Base-by-base conservation (phyloP, 345 rosid genomes). In the Sisymbrium altissimum region DNA sequence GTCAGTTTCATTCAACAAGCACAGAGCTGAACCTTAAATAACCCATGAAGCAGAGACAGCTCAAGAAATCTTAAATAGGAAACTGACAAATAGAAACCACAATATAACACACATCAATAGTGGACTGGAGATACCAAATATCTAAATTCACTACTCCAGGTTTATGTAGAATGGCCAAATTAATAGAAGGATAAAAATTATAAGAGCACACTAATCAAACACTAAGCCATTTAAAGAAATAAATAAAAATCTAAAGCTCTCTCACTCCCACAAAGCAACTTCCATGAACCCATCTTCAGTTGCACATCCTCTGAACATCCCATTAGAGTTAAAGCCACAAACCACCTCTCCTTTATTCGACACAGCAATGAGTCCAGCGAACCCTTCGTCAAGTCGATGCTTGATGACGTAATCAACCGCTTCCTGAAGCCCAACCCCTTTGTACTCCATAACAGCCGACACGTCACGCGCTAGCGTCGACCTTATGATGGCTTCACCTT, bases 361-460 rank as follows among this genome's bases (percentile, higher is more conserved):
- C 68, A 94, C 98, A 0, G 98, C 97, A 3, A 94, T 89, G n/a
- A 91, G 68, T 72, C 98, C 98, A 1, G 97, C 98, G 57, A 77
- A 63, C 56, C 97, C 97, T 39, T 94, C 97, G 15, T 94, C 98
- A 0, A 94, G 87, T 65, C 98, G 73, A 64, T 87, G 86, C 46
- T 81, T 87, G 5, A 91, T 83, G 53, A 88, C 98, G 55, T 78
- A 88, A 73, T 91, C 91, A 74, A 88, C 98, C 3, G 97, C 95
- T 58, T 85, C 89, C 30, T 89, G 86, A 19, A 94, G 86, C 21
- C 78, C 82, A 77, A 94, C 58, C 5, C 96, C 97, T 45, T 94
- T 94, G 70, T 94, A 94, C 73, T 94, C 98, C 98, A 94, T 91
- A 79, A 91, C 97, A 1, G 98, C 97, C 9, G 97, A 90, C 68